Base-by-base conservation (phyloP, 257 asterid genomes). In the Solanum etuberosum region DNA sequence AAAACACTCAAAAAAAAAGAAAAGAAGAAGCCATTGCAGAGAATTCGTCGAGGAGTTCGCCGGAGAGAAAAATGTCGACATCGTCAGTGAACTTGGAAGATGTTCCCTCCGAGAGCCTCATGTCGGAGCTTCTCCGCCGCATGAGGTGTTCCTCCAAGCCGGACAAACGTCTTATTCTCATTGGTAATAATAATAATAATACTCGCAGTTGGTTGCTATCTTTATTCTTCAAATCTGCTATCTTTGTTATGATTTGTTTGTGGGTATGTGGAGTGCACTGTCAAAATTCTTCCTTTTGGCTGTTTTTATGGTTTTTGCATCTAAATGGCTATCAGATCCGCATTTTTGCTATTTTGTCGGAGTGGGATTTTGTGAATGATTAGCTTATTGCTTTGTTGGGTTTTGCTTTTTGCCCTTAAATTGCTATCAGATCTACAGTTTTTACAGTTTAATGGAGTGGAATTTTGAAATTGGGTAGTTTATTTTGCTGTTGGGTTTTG, bases 61-160 rank as follows among this genome's bases (percentile, higher is more conserved):
- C 38, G 18, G 81, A 73, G 51, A 74, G 31, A 11, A 37, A 40
- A 40, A 76, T 81, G 85, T 81, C 85, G 43, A 51, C 85, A 81
- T 81, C 29, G 12, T 59, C 84, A 9, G 65, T 81, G 43, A 81
- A 81, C 68, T 91, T 96, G 86, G 99, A 94, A 68, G 98, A 96
- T 83, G 95, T 95, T 23, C 94, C 93, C 7, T 92, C 96, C 9
- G 91, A 90, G 59, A 97, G 93, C 91, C 95, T 95, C 87, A 94
- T 95, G 98, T 76, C 96, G 89, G 98, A 96, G 92, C 94, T 95
- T 61, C 98, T 96, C 90, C 98, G 95, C 90, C 98, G 98, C 23
- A 90, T 94, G 95, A 93, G 90, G 90, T 95, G 98, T 83, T 90
- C 96, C 73, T 61, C 78, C 90, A 94, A 94, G 74, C 98, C 98